Conservation (phyloP, 495 filamentous ascomycete genomes). For the Glonium stellatum region DNA sequence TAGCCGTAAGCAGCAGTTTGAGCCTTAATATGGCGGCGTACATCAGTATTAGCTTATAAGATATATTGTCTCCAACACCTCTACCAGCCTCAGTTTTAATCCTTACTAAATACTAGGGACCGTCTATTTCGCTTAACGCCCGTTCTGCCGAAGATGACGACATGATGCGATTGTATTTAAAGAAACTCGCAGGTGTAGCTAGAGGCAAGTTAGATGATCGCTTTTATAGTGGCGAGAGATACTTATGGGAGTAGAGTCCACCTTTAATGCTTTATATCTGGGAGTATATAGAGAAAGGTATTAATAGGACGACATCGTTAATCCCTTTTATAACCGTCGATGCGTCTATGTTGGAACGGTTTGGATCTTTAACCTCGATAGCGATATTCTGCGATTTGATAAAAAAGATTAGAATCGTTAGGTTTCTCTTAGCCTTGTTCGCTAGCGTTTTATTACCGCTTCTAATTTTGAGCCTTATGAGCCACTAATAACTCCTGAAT, state of each 20-base stretch:
- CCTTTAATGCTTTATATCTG: slow-evolving; percentile 17
- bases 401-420: slow-evolving; percentile 11
- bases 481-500: slow-evolving; percentile 2
- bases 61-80: slow-evolving; percentile 6
- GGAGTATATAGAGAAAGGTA: slow-evolving; percentile 6
- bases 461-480: slow-evolving; percentile 18
- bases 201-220: slow-evolving; percentile 11
- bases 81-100: background rate
- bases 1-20: slow-evolving; percentile 2
- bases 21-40: slow-evolving; percentile 11
- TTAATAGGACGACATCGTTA: slow-evolving; percentile 19
- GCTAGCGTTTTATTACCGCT: slow-evolving; percentile 18
- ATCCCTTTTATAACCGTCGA: slow-evolving; percentile 13
- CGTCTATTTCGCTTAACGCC: slow-evolving; percentile 15
- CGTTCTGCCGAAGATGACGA: slow-evolving; percentile 13
- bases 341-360: slow-evolving; percentile 8
- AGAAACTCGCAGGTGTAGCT: slow-evolving; percentile 15
- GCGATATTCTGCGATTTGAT: slow-evolving; percentile 19
- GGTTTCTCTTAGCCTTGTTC: slow-evolving; percentile 16
- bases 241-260: slow-evolving; percentile 15
- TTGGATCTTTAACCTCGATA: slow-evolving; percentile 19
- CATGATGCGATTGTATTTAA: slow-evolving; percentile 15
- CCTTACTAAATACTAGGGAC: slow-evolving; percentile 14
- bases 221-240: slow-evolving; percentile 2
- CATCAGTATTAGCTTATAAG: slow-evolving; percentile 15